phyloP scores from a whole-genome alignment of 768 basidiomycete species.

The Tulasnella sp. region DNA sequence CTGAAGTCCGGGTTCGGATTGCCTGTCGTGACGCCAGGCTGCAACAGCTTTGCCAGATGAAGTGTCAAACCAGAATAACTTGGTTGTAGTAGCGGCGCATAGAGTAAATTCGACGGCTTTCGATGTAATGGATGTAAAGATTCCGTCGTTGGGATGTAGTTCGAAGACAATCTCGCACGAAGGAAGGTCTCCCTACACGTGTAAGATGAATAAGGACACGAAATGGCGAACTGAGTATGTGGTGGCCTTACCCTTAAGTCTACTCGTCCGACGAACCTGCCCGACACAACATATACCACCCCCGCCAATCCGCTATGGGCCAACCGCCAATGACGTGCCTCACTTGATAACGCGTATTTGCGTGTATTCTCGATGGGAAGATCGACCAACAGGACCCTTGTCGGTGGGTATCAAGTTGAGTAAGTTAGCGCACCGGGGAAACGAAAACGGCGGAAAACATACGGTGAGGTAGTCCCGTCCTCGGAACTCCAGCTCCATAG shows the following conservation, averaged over 20 bases:
- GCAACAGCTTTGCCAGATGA: not conserved
- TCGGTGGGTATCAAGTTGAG: not conserved
- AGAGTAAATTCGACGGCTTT: not conserved
- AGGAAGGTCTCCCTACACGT: not conserved
- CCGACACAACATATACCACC: not conserved
- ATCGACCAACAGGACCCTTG: not conserved
- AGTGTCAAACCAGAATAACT: not conserved
- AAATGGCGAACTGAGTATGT: not conserved
- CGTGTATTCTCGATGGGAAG: not conserved
- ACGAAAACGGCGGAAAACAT: not conserved
- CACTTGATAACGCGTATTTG: not conserved
- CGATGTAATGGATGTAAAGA: not conserved
- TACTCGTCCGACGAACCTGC: not conserved
- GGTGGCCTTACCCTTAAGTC: not conserved
- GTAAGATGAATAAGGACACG: not conserved
- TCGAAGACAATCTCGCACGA: not conserved
- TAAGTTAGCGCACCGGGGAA: not conserved
- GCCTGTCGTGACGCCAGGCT: constrained; percentile 5
- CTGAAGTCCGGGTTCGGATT: not conserved
- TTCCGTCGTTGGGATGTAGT: constrained; percentile 12
- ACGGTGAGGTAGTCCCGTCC: not conserved
- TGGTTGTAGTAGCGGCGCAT: constrained; percentile 1
- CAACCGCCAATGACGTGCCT: not conserved
- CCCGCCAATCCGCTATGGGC: not conserved
- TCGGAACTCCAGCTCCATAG: not conserved